A percentile compares a stretch with the other conserved stretches of the same genome.
Evolutionary conservation across 2,329 filamentous ascomycete genomes (phyloP).

Genomic region (Chaetoscypha palmicola): DNA sequence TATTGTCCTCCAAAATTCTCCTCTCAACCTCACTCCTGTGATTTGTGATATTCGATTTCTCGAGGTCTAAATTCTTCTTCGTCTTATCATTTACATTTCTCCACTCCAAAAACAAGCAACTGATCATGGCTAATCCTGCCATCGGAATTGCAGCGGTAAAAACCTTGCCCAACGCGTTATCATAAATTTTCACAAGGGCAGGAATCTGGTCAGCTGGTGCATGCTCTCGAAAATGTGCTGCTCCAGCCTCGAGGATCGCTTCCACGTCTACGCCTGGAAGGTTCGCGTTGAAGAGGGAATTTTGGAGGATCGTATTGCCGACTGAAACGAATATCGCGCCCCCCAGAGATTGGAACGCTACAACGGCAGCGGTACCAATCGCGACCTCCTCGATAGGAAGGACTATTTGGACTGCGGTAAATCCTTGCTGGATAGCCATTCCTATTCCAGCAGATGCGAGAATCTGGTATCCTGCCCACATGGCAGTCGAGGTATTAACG

Average conservation of each 20-base stretch:
- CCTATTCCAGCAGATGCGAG: slow-evolving; percentile 24
- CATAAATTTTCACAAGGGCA: background rate
- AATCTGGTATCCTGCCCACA: slow-evolving; percentile 42
- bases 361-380: slow-evolving; percentile 36
- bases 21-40: background rate
- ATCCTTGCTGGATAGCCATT: slow-evolving; percentile 26
- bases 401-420: slow-evolving; percentile 26
- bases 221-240: background rate
- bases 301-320: slow-evolving; percentile 38
- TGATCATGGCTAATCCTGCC: background rate
- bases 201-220: background rate
- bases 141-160: background rate
- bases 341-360: slow-evolving; percentile 38
- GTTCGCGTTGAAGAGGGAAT: slow-evolving; percentile 25
- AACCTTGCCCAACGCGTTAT: background rate
- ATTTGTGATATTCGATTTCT: background rate
- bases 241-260: background rate
- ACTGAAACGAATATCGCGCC: slow-evolving; percentile 42
- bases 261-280: slow-evolving; percentile 22
- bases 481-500: slow-evolving; percentile 32
- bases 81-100: slow-evolving; percentile 2
- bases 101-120: slow-evolving; percentile 1
- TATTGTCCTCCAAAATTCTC: background rate
- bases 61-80: background rate
- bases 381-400: slow-evolving; percentile 34